phyloP scores from a whole-genome alignment of 129 eudicot genomes.

The Chrysanthemum lavandulifolium region DNA sequence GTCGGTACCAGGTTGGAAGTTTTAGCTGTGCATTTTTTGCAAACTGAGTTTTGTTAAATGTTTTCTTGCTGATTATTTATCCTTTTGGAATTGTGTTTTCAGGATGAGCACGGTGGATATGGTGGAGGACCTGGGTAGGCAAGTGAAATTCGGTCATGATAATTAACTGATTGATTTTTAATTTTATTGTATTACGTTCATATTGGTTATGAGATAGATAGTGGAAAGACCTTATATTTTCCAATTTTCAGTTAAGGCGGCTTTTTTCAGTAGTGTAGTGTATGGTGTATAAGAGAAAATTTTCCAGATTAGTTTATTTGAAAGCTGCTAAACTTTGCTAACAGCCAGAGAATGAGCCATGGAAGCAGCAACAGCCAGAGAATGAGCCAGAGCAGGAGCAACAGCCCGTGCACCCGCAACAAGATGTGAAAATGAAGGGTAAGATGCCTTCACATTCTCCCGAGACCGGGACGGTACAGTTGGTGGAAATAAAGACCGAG shows the following conservation, averaged over 20 bases:
- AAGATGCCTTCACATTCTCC: no score
- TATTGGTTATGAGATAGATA: neutral
- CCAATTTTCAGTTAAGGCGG: neutral
- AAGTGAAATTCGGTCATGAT: slow-evolving; percentile 19
- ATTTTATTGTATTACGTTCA: neutral
- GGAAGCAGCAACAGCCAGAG: no score
- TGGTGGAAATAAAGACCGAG: no score
- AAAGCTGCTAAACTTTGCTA: slow-evolving; percentile 22
- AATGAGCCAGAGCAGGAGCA: no score
- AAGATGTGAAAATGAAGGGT: no score
- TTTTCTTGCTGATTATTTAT: neutral
- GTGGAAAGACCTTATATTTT: neutral
- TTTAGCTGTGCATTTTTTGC: slow-evolving; percentile 9
- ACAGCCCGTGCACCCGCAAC: no score
- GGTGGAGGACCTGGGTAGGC: slow-evolving; percentile 99
- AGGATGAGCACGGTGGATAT: slow-evolving; percentile 93
- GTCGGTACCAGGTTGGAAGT: slow-evolving; percentile 66
- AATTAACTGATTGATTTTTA: neutral
- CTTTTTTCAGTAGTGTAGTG: slow-evolving; percentile 2
- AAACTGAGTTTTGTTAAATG: neutral
- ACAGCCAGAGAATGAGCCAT: no score
- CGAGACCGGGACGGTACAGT: no score
- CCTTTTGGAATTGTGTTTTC: slow-evolving; percentile 17
- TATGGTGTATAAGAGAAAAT: slow-evolving; percentile 13
- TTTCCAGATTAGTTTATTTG: neutral